A percentile compares a stretch with the other conserved stretches of the same genome.
phyloP scores from a whole-genome alignment of 306 rosid species.

The Pterocarpus macrocarpus region DNA sequence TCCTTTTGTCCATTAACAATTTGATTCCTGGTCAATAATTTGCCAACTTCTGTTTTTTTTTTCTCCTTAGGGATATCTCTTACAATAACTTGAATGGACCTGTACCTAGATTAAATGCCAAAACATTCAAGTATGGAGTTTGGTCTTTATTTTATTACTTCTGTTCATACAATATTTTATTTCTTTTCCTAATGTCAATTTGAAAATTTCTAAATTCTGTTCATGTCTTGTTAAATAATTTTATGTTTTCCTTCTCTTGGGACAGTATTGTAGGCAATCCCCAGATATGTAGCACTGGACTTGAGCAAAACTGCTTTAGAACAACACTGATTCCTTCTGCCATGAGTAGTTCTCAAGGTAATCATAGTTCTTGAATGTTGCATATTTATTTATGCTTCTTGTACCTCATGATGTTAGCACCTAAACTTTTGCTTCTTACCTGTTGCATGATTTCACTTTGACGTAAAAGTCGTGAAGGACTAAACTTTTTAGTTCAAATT shows the following conservation, averaged over 20 bases:
- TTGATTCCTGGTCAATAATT: conserved; percentile 27
- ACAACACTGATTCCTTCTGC: conserved; percentile 53
- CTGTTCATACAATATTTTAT: not conserved
- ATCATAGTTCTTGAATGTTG: conserved; percentile 46
- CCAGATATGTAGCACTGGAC: conserved; percentile 73
- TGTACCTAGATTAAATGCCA: conserved; percentile 73
- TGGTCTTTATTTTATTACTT: not conserved
- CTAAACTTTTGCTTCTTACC: conserved; percentile 31
- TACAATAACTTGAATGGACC: conserved; percentile 87
- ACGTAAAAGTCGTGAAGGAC: conserved; percentile 44
- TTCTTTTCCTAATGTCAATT: conserved; percentile 6
- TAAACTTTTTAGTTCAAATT: not conserved
- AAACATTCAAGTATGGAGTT: conserved; percentile 81
- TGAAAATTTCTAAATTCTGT: not conserved
- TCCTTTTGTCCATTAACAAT: conserved; percentile 18
- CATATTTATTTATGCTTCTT: conserved; percentile 14
- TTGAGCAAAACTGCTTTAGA: conserved; percentile 66
- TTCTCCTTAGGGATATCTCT: conserved; percentile 78
- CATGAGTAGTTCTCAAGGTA: conserved; percentile 71
- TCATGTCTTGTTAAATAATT: conserved; percentile 12
- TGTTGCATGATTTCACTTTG: conserved; percentile 32
- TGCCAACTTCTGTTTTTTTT: conserved; percentile 26
- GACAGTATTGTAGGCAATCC: conserved; percentile 83
- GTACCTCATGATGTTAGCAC: conserved; percentile 36
- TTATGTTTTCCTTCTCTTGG: conserved; percentile 43